Base-by-base conservation (phyloP, 1,139 yeast genomes). In the Kodamaea arcana region DNA sequence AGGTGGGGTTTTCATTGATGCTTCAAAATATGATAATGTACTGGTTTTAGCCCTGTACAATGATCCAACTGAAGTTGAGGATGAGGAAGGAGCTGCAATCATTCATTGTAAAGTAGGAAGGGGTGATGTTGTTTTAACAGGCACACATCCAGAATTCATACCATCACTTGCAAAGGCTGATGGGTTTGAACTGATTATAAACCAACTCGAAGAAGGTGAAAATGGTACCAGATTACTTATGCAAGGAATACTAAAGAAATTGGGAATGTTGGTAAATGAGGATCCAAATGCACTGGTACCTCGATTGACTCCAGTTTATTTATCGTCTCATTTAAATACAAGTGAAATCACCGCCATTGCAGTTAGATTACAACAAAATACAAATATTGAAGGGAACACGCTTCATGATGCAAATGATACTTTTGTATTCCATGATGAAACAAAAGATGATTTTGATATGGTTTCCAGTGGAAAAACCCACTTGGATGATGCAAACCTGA, bases 91-190 rank as follows among this genome's bases (percentile, higher is more conserved):
- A 2, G 94, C 94, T 2, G 86, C 90, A 0, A 83, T 78, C 1
- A 75, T 92, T 2, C 62, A 74, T 39, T 75, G 87, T 47, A 65
- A 68, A 12, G 75, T 79, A 3, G 96, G 96, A 1, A 66, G 72
- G 31, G 98, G 98, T 2, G 66, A 64, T 25, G 95, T 81, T 0
- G 57, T 92, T 3, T 66, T 92, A n/a, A 69, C 83, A 3, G 97
- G 97, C 0, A 73, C 88, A 0, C 98, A 94, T 56, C 95, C 97
- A 0, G 99, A 94, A 56, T 87, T 81, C 51, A 68, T 79, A 1
- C 80, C 88, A 0, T 63, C 65, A 9, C 47, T 78, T 15, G 53
- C 83, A 58, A 62, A 62, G 35, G 50, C 56, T 1, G 31, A 26
- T 4, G 14, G 7, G 8, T 24, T 25, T 14, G 28, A 15, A 4